These are phyloP conservation scores for Kwoniella dendrophila DNA, from an alignment of 768 basidiomycete species.

Conservation along the genomic window DNA sequence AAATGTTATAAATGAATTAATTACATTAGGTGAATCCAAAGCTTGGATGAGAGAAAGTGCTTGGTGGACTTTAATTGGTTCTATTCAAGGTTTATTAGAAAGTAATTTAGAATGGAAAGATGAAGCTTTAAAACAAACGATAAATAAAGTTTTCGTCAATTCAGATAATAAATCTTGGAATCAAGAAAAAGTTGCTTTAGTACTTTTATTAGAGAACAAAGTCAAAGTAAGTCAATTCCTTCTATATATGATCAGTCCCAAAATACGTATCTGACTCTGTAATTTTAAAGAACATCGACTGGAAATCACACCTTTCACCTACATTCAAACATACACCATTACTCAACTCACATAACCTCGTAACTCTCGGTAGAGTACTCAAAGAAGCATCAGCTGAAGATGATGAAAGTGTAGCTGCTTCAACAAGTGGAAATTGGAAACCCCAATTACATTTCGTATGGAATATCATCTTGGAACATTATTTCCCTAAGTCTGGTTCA, in stretches of 20 bases:
- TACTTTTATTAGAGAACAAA: slow-evolving; percentile 68
- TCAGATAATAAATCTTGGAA: slow-evolving; percentile 68
- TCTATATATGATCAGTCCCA: background rate
- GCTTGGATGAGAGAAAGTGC: slow-evolving; percentile 88
- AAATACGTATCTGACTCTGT: background rate
- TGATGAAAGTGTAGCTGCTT: slow-evolving; percentile 62
- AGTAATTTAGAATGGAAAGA: slow-evolving; percentile 72
- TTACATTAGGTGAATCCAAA: slow-evolving; percentile 76
- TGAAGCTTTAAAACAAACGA: slow-evolving; percentile 63
- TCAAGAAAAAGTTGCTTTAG: slow-evolving; percentile 82
- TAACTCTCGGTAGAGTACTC: slow-evolving; percentile 71
- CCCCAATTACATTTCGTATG: slow-evolving; percentile 91
- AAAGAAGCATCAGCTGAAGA: slow-evolving; percentile 65
- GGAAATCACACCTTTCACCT: slow-evolving; percentile 68
- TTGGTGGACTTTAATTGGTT: slow-evolving; percentile 77
- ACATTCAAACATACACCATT: slow-evolving; percentile 75
- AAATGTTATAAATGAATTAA: slow-evolving; percentile 64
- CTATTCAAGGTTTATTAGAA: slow-evolving; percentile 64
- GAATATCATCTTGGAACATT: slow-evolving; percentile 75
- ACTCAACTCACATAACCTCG: slow-evolving; percentile 72
- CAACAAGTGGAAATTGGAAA: slow-evolving; percentile 70
- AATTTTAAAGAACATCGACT: slow-evolving; percentile 61
- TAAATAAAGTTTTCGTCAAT: slow-evolving; percentile 66
- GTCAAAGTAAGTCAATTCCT: slow-evolving; percentile 58
- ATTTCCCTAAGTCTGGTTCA: slow-evolving; percentile 61